phyloP scores from a whole-genome alignment of 2,329 filamentous ascomycete species.

The Colletotrichum sp. region DNA sequence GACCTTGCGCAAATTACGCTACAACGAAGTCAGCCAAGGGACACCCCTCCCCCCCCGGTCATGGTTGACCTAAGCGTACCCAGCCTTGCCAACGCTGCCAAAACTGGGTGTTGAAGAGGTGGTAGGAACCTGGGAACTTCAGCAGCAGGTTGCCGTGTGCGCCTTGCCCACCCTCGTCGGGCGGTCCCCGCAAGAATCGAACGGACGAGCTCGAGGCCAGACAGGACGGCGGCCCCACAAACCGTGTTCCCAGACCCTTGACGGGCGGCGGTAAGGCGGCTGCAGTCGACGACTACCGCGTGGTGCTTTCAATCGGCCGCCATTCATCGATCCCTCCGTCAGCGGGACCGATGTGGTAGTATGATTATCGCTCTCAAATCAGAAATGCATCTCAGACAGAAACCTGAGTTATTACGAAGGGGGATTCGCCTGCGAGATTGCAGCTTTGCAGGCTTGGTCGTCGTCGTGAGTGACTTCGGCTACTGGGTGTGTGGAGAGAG shows the following conservation, averaged over 20 bases:
- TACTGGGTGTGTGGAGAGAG: neutral
- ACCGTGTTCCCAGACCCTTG: slow-evolving; percentile 19
- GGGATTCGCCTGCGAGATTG: slow-evolving; percentile 4
- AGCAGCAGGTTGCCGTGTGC: neutral
- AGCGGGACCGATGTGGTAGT: slow-evolving; percentile 3
- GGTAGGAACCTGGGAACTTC: neutral
- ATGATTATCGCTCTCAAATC: slow-evolving; percentile 7
- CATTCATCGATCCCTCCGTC: slow-evolving; percentile 10
- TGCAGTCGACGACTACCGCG: slow-evolving; percentile 22
- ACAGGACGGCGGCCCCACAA: slow-evolving; percentile 18
- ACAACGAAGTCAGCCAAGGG: neutral
- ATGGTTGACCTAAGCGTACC: neutral
- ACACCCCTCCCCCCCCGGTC: neutral
- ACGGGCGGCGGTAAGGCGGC: slow-evolving; percentile 18
- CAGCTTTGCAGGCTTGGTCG: neutral
- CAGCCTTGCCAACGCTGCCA: neutral
- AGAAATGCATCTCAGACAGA: slow-evolving; percentile 15
- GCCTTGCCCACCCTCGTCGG: neutral
- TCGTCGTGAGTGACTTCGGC: neutral
- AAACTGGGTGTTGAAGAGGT: neutral
- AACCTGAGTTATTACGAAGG: neutral
- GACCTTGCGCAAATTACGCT: neutral
- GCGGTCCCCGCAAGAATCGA: slow-evolving; percentile 15
- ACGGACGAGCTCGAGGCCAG: neutral
- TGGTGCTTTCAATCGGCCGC: slow-evolving; percentile 7